These are phyloP conservation scores for Paecilomyces sp. DNA, from an alignment of 2,329 filamentous ascomycete genomes.

Conservation along the genomic window DNA sequence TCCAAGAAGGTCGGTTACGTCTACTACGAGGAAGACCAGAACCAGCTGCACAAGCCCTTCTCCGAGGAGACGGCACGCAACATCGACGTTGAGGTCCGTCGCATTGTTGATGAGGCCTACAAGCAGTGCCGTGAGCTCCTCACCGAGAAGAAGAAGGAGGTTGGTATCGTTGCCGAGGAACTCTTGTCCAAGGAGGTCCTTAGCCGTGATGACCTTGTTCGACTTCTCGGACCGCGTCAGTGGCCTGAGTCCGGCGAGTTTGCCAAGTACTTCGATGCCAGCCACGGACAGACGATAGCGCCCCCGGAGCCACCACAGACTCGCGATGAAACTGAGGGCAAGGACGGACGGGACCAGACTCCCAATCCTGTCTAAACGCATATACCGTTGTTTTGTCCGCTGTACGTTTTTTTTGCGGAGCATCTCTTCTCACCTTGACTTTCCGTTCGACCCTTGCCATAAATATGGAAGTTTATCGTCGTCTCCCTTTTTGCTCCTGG, in stretches of 20 bases:
- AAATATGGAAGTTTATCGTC: constrained; percentile 15
- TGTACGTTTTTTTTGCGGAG: not conserved
- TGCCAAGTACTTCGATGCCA: constrained; percentile 78
- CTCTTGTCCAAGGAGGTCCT: constrained; percentile 87
- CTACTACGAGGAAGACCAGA: constrained; percentile 77
- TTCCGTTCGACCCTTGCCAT: constrained; percentile 12
- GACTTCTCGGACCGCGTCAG: constrained; percentile 75
- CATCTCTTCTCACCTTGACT: constrained; percentile 11
- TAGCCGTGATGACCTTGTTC: constrained; percentile 82
- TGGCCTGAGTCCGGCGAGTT: constrained; percentile 86
- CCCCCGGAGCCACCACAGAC: constrained; percentile 40
- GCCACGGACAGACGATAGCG: constrained; percentile 43
- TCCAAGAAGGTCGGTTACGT: constrained; percentile 87
- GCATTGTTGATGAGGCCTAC: constrained; percentile 90
- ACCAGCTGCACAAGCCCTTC: constrained; percentile 87
- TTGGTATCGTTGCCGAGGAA: constrained; percentile 88
- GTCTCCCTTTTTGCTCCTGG: constrained; percentile 3
- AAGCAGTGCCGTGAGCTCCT: constrained; percentile 80
- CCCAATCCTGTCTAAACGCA: constrained; percentile 18
- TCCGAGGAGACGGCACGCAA: constrained; percentile 86
- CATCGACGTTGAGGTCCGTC: constrained; percentile 85
- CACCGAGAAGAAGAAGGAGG: constrained; percentile 75
- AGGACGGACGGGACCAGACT: constrained; percentile 28
- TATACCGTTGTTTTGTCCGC: not conserved
- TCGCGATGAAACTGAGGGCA: constrained; percentile 33